Conservation (phyloP, 2,329 filamentous ascomycete genomes). For the Fusarium irregulare region DNA sequence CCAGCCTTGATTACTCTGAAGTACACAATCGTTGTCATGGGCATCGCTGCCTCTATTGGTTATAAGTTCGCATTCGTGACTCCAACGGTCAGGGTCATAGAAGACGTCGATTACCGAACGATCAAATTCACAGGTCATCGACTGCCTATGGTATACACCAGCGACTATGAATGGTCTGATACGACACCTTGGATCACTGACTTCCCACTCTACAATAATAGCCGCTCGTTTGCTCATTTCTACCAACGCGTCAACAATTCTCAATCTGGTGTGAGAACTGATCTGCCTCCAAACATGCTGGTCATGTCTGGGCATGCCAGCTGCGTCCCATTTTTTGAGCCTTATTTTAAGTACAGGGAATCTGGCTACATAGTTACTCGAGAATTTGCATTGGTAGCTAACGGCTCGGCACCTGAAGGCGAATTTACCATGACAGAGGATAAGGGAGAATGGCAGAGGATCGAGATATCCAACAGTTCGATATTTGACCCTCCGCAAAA, state of each 20-base stretch:
- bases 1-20: conserved; percentile 1
- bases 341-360: not conserved
- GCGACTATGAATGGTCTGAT: not conserved
- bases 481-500: not conserved
- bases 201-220: not conserved
- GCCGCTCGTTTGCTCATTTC: not conserved
- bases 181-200: conserved; percentile 4
- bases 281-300: not conserved
- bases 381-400: conserved; percentile 2
- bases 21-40: not conserved
- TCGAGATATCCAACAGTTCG: not conserved
- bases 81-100: not conserved
- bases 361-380: not conserved
- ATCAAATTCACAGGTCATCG: not conserved
- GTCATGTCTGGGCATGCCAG: not conserved
- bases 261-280: not conserved
- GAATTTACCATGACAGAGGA: conserved; percentile 1
- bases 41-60: not conserved
- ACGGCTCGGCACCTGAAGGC: not conserved
- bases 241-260: not conserved
- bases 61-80: conserved; percentile 12
- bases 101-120: not conserved
- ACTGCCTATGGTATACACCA: not conserved
- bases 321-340: not conserved
- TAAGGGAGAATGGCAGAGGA: conserved; percentile 5